Evolutionary conservation across 345 rosid genomes (phyloP), one percentile per base, ranked within the genome.

Genomic region (Salix udensis): DNA sequence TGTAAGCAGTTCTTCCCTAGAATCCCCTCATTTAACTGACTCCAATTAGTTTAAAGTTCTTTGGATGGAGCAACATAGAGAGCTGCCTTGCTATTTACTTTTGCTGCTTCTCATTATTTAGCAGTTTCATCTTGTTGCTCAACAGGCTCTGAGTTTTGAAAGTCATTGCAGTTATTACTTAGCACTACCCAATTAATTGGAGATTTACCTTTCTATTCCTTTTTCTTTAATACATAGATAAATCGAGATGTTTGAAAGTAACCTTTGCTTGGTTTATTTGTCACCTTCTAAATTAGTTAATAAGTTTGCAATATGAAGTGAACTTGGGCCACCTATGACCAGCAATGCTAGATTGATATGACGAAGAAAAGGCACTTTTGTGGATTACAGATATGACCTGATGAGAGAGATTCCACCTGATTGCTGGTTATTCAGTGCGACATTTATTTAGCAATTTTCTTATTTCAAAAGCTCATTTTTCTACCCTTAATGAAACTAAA

Each of bases 1-100:
- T 80, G 97, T 93, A 86, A 91, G 95, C 39, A 50, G 66, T 48
- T 73, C 15, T 67, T 16, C 21, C 24, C 12, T 40, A 40, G 44
- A 40, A 40, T 40, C 12, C 44, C 44, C 23, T 7, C 5, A 13
- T 44, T 11, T 44, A 44, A 44, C 16, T 13, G 48, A 44, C 48
- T 13, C 48, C 48, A 12, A 44, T 44, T 42, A 42, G 0, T 42
- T 42, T 42, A 12, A 42, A 1, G 55, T 50, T 52, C 58, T 52
- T 52, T 52, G 58, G 8, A 52, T 2, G 58, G 7, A 52, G 8
- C 58, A 52, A 52, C 18, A 11, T 24, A n/a, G 19, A 40, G 46
- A 55, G 15, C 31, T 72, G 1, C 19, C 13, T 13, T 14, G 8
- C n/a, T 58, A 6, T 60, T 60, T 37, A 37, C 52, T 12, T 39